Percentiles rank a stretch among this genome's conserved stretches.
These are phyloP conservation scores for Talaromyces piceae DNA, from an alignment of 2,329 filamentous ascomycete genomes.

Conservation along the genomic window DNA sequence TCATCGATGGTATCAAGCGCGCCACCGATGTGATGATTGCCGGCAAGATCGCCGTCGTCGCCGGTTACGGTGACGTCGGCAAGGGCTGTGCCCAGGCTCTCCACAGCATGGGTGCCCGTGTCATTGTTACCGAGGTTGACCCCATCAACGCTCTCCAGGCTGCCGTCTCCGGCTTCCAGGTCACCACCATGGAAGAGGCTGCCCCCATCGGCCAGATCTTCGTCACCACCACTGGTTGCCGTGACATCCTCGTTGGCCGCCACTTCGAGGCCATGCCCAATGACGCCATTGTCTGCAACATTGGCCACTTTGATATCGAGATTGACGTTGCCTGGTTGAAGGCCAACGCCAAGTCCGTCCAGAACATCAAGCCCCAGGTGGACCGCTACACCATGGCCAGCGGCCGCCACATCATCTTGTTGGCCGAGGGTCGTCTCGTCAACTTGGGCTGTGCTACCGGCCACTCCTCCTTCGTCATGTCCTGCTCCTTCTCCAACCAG, in stretches of 20 bases:
- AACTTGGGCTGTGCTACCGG: slow-evolving; percentile 99
- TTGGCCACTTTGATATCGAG: slow-evolving; percentile 99
- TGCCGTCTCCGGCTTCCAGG: slow-evolving; percentile 93
- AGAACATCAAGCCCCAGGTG: slow-evolving; percentile 99
- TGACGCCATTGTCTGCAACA: slow-evolving; percentile 99
- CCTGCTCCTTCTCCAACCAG: slow-evolving; percentile 99
- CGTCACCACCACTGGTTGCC: slow-evolving; percentile 97
- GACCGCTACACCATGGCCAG: slow-evolving; percentile 93
- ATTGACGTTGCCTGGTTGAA: slow-evolving; percentile 99
- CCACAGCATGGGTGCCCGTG: slow-evolving; percentile 92
- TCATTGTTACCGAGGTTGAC: slow-evolving; percentile 94
- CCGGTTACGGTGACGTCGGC: slow-evolving; percentile 97
- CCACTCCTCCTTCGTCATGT: slow-evolving; percentile 99
- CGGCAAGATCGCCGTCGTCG: slow-evolving; percentile 95
- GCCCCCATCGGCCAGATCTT: slow-evolving; percentile 88
- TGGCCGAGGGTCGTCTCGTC: slow-evolving; percentile 96
- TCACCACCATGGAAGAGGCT: slow-evolving; percentile 97
- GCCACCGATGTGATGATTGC: slow-evolving; percentile 99
- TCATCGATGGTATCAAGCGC: slow-evolving; percentile 99
- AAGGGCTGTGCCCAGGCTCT: slow-evolving; percentile 98
- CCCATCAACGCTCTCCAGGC: slow-evolving; percentile 99
- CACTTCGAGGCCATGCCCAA: slow-evolving; percentile 96
- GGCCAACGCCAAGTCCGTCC: slow-evolving; percentile 83
- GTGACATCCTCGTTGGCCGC: slow-evolving; percentile 84
- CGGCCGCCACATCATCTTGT: slow-evolving; percentile 95